A percentile compares a stretch with the other conserved stretches of the same genome.
phyloP scores from a whole-genome alignment of 768 basidiomycete species.

The Tephrocybe sp. region DNA sequence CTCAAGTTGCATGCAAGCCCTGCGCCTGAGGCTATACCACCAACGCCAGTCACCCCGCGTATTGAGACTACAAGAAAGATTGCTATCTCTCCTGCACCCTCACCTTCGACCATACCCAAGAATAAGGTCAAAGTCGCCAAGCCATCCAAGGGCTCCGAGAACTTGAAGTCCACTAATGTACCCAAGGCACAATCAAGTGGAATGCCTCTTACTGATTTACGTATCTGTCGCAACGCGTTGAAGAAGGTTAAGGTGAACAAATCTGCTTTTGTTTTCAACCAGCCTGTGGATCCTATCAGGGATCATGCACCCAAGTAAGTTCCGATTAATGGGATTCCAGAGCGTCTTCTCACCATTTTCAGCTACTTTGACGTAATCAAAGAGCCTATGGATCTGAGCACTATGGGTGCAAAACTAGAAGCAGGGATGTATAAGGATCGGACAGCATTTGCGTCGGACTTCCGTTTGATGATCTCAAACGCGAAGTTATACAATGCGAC shows the following conservation, averaged over 20 bases:
- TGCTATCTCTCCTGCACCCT: conserved; percentile 33
- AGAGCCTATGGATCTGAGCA: conserved; percentile 92
- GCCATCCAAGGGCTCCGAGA: conserved; percentile 20
- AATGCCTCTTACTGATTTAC: conserved; percentile 73
- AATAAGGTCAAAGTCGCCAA: conserved; percentile 25
- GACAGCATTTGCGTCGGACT: conserved; percentile 80
- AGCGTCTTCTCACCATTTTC: conserved; percentile 12
- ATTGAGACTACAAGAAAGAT: conserved; percentile 29
- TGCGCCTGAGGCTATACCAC: conserved; percentile 22
- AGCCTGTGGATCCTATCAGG: conserved; percentile 95
- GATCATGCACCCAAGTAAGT: conserved; percentile 86
- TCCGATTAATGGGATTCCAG: background rate
- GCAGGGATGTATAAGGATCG: conserved; percentile 84
- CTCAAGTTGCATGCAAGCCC: conserved; percentile 51
- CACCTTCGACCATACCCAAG: conserved; percentile 28
- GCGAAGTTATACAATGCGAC: conserved; percentile 81
- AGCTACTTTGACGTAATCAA: conserved; percentile 92
- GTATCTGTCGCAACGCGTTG: conserved; percentile 70
- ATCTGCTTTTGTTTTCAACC: conserved; percentile 69
- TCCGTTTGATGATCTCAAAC: conserved; percentile 84
- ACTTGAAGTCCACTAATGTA: conserved; percentile 42
- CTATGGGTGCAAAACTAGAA: conserved; percentile 83
- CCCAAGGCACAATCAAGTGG: conserved; percentile 75
- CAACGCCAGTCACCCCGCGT: conserved; percentile 27
- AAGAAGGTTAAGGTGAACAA: conserved; percentile 80